Evolutionary conservation across 345 rosid genomes (phyloP).

Genomic region (Pseudoturritis turrita): DNA sequence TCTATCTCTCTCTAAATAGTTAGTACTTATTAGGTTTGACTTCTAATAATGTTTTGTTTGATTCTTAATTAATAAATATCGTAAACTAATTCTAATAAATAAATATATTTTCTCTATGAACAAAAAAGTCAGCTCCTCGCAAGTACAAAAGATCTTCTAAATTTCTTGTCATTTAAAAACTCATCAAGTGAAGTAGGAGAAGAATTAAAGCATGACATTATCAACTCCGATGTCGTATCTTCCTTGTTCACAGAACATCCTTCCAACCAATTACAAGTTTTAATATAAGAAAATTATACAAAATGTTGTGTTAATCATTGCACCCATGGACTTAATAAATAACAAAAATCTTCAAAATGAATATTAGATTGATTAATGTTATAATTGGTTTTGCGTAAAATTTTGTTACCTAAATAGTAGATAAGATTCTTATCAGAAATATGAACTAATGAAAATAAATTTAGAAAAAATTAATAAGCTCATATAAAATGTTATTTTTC

Average conservation of each 20-base stretch:
- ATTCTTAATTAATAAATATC: conserved; percentile 3
- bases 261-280: conserved; percentile 20
- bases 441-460: neutral
- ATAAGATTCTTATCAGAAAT: neutral
- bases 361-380: neutral
- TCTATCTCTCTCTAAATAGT: conserved; percentile 19
- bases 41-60: conserved; percentile 23
- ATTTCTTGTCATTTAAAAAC: conserved; percentile 11
- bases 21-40: conserved; percentile 38
- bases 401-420: neutral
- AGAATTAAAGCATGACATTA: conserved; percentile 34
- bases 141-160: conserved; percentile 14
- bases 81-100: neutral
- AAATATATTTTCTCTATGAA: neutral
- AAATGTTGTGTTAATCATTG: conserved; percentile 15
- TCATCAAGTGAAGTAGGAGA: conserved; percentile 32
- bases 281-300: neutral
- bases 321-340: neutral
- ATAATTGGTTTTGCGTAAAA: neutral
- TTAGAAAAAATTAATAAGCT: neutral
- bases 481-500: neutral
- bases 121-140: conserved; percentile 29
- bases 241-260: conserved; percentile 30
- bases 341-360: neutral
- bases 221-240: conserved; percentile 36